A percentile compares a stretch with the other conserved stretches of the same genome.
Evolutionary conservation across 306 rosid genomes (phyloP).

Genomic region (Inga laurina): DNA sequence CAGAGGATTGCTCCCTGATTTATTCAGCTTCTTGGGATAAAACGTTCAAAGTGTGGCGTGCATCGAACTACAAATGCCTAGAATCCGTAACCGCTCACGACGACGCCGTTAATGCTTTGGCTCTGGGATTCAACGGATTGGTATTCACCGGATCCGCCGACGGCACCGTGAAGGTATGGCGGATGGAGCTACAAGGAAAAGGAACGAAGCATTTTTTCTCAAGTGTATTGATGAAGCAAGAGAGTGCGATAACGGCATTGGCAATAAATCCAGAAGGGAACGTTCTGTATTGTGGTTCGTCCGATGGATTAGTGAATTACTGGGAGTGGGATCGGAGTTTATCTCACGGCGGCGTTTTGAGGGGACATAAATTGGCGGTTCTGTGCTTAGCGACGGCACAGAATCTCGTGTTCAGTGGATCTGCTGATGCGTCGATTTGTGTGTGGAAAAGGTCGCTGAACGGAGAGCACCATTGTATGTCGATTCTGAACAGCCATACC

Average conservation of each 20-base stretch:
- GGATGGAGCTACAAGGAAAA: conserved; percentile 74
- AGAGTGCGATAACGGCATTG: conserved; percentile 77
- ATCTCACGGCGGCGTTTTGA: conserved; percentile 56
- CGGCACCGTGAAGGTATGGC: conserved; percentile 80
- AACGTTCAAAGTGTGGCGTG: conserved; percentile 82
- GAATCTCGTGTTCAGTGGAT: conserved; percentile 69
- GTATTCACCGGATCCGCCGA: conserved; percentile 90
- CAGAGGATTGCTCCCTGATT: conserved; percentile 58
- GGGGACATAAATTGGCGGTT: conserved; percentile 77
- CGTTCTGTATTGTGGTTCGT: conserved; percentile 60
- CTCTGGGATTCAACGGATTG: conserved; percentile 53
- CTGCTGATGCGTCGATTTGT: conserved; percentile 83
- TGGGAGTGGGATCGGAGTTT: conserved; percentile 53
- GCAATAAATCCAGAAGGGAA: conserved; percentile 49
- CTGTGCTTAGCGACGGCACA: conserved; percentile 70
- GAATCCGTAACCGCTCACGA: conserved; percentile 87
- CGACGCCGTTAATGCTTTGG: conserved; percentile 75
- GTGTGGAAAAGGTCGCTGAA: conserved; percentile 67
- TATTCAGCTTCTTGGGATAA: conserved; percentile 95
- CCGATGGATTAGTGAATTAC: conserved; percentile 73
- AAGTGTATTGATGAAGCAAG: conserved; percentile 65
- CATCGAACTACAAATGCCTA: conserved; percentile 67
- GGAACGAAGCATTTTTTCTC: conserved; percentile 82
- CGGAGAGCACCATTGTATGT: conserved; percentile 55
- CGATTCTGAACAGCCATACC: conserved; percentile 58